Evolutionary conservation across 345 rosid genomes (phyloP).

Genomic region (Salix caprea): DNA sequence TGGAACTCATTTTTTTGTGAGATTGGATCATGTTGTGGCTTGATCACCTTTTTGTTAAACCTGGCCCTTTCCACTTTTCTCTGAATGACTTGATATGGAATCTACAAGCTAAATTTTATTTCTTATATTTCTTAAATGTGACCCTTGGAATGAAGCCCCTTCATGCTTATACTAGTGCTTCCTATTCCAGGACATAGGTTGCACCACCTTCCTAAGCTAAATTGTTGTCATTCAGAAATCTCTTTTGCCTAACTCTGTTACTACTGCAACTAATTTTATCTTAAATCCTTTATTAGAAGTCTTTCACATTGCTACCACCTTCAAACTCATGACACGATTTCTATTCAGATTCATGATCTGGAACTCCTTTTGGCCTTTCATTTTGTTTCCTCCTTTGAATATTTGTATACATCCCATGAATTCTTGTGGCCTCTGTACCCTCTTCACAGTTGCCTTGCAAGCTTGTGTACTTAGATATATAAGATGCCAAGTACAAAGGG

Average conservation of each 20-base stretch:
- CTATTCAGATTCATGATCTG: constrained; percentile 54
- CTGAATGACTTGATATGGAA: constrained; percentile 22
- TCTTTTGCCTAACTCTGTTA: constrained; percentile 41
- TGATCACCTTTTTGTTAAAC: constrained; percentile 20
- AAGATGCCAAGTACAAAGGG: constrained; percentile 76
- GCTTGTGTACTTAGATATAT: constrained; percentile 64
- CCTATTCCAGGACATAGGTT: constrained; percentile 31
- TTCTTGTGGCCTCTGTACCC: constrained; percentile 88
- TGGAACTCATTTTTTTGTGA: constrained; percentile 33
- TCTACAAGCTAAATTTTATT: constrained; percentile 3
- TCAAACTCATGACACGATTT: constrained; percentile 54
- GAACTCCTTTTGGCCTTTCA: constrained; percentile 70
- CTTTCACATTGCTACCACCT: constrained; percentile 45
- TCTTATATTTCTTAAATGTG: constrained; percentile 6
- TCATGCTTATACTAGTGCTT: constrained; percentile 36
- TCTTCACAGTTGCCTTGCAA: constrained; percentile 78
- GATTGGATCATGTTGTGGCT: constrained; percentile 30
- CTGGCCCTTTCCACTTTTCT: constrained; percentile 5
- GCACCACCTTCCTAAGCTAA: constrained; percentile 51
- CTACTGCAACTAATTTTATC: constrained; percentile 32
- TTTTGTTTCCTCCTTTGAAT: constrained; percentile 74
- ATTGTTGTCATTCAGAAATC: constrained; percentile 36
- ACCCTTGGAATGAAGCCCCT: constrained; percentile 23
- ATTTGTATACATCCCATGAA: constrained; percentile 60
- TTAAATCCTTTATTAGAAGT: constrained; percentile 13